Evolutionary conservation across 441 rosid species (phyloP).

Genomic region (Adansonia madagascariensis): DNA sequence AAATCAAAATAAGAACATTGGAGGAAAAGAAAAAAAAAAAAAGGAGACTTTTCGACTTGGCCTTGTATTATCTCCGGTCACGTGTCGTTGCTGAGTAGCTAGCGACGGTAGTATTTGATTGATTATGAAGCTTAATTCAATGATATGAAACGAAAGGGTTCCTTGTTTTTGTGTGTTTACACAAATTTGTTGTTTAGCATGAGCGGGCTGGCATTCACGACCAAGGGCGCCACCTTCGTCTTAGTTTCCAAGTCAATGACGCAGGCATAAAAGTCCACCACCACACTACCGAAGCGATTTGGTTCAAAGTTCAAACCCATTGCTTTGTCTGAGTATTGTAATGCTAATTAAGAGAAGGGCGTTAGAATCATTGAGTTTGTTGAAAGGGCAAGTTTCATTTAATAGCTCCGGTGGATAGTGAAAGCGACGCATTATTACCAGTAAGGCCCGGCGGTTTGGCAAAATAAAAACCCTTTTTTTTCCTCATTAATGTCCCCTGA

Average conservation of each 20-base stretch:
- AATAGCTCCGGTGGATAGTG: constrained; percentile 32
- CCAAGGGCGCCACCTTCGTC: background rate
- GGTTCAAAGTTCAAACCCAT: background rate
- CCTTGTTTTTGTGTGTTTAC: background rate
- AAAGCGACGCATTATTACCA: constrained; percentile 27
- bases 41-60: background rate
- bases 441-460: constrained; percentile 24
- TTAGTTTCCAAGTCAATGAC: constrained; percentile 5
- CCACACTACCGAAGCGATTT: constrained; percentile 2
- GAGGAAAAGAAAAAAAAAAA: no score
- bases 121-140: background rate
- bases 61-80: background rate
- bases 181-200: constrained; percentile 7
- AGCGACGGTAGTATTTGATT: background rate
- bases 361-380: constrained; percentile 16
- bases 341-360: constrained; percentile 1
- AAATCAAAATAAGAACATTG: background rate
- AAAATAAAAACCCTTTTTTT: background rate
- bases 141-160: background rate
- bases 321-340: background rate
- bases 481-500: constrained; percentile 28
- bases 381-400: constrained; percentile 16
- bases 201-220: constrained; percentile 7
- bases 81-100: background rate
- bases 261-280: background rate